Evolutionary conservation across 2,329 filamentous ascomycete species (phyloP), one percentile per base, ranked within the genome.

Genomic region (Pezicula rhizophila): DNA sequence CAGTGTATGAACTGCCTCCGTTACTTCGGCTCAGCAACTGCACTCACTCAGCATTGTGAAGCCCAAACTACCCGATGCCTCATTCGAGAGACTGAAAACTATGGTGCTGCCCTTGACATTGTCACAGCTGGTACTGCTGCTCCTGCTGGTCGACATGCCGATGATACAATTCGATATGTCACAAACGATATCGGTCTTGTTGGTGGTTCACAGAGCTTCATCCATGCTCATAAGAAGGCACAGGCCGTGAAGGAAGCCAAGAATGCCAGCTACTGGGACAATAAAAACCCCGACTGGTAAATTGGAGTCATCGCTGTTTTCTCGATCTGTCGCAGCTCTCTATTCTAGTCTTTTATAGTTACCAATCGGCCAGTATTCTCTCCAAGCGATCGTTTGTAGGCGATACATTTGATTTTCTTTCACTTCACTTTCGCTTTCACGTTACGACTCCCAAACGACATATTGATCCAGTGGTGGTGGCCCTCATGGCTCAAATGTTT

Each of bases 1-100:
- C 56, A 60, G 20, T 81, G 78, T 60, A 71, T 74, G 0, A 64
- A 60, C 41, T 81, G 78, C 54, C 59, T 62, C 11, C 60, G 59
- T 2, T 59, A 56, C 7, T 80, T 76, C 57, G 60, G 61, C 7
- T 66, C 65, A 2, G 60, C 72, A 17, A 60, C 67, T 14, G 67
- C 71, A 2, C 68, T 79, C 28, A 68, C 72, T 3, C 66, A 69
- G 42, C 78, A 81, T 52, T 70, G 67, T 18, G 77, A 80, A 55
- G 66, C 70, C 1, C 68, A 67, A 46, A 64, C 66, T 2, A 57
- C 51, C 31, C 63, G 61, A 17, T 78, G 77, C 63, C 61, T 60
- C 6, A 66, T 79, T 23, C 70, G 72, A 4, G 57, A 71, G 3
- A 65, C 68, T 0, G 61, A 67, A 10, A 60, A 66, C 12, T 78